Conservation (phyloP, 441 rosid genomes). For the Kokia cookei region DNA sequence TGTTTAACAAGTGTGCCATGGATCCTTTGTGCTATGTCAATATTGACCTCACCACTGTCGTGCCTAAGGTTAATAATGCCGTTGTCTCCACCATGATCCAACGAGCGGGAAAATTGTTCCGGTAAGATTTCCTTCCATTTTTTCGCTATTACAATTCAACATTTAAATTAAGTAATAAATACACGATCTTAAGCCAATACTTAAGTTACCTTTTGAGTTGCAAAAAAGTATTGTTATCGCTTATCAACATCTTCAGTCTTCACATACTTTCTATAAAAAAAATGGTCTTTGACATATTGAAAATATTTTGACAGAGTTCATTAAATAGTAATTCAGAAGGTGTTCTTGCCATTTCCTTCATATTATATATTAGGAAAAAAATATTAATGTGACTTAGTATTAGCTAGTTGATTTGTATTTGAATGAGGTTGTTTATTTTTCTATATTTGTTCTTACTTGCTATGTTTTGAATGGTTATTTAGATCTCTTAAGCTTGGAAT, state of each 20-base stretch:
- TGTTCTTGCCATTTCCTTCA: not conserved
- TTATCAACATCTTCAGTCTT: not conserved
- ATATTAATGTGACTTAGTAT: not conserved
- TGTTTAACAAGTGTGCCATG: slow-evolving; percentile 78
- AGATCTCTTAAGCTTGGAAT: slow-evolving; percentile 80
- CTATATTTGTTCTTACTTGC: slow-evolving; percentile 1
- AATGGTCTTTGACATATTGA: not conserved
- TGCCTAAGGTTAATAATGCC: slow-evolving; percentile 57
- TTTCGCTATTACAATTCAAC: not conserved
- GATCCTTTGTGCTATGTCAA: slow-evolving; percentile 66
- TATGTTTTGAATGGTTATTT: slow-evolving; percentile 9
- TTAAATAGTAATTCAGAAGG: not conserved
- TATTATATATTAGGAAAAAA: not conserved
- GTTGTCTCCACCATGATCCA: slow-evolving; percentile 76
- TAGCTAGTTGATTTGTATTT: not conserved
- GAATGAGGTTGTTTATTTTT: not conserved
- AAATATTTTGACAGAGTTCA: not conserved
- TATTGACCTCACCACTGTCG: slow-evolving; percentile 63
- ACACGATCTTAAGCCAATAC: not conserved
- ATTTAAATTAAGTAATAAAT: not conserved
- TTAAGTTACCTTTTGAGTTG: not conserved
- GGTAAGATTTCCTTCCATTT: slow-evolving; percentile 30
- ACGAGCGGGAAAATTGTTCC: slow-evolving; percentile 72
- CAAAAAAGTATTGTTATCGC: not conserved
- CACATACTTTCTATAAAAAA: too few relatives aligned